Evolutionary conservation across 225 moss, liverwort and hornwort species (phyloP).

Genomic region (Pleurozium schreberi): DNA sequence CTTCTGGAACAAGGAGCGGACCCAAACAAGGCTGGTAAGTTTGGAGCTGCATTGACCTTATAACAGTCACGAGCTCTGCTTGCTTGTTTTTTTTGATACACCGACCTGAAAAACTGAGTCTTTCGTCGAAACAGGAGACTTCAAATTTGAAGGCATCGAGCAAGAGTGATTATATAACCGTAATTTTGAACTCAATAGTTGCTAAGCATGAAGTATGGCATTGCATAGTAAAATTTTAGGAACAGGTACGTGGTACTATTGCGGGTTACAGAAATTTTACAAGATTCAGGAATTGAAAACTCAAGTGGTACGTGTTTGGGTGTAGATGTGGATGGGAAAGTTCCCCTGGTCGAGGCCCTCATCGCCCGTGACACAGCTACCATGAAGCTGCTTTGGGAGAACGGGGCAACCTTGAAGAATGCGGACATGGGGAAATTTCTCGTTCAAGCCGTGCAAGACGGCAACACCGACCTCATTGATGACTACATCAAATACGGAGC

Average conservation of each 20-base stretch:
- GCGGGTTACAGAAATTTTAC: not conserved
- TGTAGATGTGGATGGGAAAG: slow-evolving; percentile 51
- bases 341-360: slow-evolving; percentile 52
- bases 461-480: slow-evolving; percentile 22
- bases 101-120: not conserved
- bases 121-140: not conserved
- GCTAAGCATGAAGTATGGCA: not conserved
- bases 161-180: not conserved
- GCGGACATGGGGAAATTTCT: slow-evolving; percentile 35
- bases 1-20: slow-evolving; percentile 70
- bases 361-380: slow-evolving; percentile 14
- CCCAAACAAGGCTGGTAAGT: slow-evolving; percentile 44
- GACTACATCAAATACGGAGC: slow-evolving; percentile 44
- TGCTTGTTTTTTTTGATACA: not conserved
- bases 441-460: slow-evolving; percentile 25
- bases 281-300: not conserved
- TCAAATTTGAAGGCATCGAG: not conserved
- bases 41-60: not conserved
- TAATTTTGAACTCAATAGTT: not conserved
- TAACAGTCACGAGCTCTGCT: not conserved
- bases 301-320: not conserved
- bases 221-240: not conserved
- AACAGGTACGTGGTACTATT: not conserved
- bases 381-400: slow-evolving; percentile 37
- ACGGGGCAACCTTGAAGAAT: slow-evolving; percentile 41